phyloP scores from a whole-genome alignment of 352 stramenopile genomes.

The Elongisporangium prolatum region DNA sequence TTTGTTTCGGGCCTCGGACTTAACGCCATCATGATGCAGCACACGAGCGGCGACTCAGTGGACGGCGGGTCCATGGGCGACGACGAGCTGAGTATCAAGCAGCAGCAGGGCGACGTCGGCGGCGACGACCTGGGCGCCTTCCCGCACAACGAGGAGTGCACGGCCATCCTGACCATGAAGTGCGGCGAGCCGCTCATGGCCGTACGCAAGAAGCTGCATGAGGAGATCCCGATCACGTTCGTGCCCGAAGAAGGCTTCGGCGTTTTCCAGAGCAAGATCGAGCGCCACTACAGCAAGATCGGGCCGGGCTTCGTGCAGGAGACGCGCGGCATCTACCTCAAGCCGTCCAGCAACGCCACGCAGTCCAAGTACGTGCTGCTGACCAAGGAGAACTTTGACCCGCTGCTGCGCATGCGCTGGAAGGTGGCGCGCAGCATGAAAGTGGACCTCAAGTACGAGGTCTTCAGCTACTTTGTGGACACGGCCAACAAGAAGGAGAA shows the following conservation, averaged over 20 bases:
- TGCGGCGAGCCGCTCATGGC: constrained; percentile 67
- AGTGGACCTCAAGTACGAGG: constrained; percentile 75
- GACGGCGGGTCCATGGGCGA: constrained; percentile 23
- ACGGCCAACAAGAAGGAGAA: constrained; percentile 57
- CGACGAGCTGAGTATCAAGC: constrained; percentile 11
- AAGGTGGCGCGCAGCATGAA: constrained; percentile 79
- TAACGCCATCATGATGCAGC: constrained; percentile 4
- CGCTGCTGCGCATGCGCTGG: constrained; percentile 61
- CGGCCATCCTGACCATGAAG: constrained; percentile 72
- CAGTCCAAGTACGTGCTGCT: constrained; percentile 77
- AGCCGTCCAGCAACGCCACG: constrained; percentile 66
- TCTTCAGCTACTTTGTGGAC: constrained; percentile 81
- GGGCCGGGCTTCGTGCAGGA: constrained; percentile 57
- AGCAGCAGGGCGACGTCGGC: not conserved
- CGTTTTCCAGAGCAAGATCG: constrained; percentile 74
- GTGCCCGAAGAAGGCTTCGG: constrained; percentile 67
- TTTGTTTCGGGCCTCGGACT: not conserved
- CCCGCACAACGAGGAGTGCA: constrained; percentile 55
- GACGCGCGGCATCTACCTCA: constrained; percentile 67
- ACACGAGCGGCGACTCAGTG: constrained; percentile 21
- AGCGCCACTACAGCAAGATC: constrained; percentile 66
- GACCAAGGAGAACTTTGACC: constrained; percentile 70
- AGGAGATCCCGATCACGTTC: constrained; percentile 66
- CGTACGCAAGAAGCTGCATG: constrained; percentile 76
- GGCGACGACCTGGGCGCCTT: constrained; percentile 38